Base-by-base conservation (phyloP, 306 rosid genomes). In the Dalbergia oliveri region DNA sequence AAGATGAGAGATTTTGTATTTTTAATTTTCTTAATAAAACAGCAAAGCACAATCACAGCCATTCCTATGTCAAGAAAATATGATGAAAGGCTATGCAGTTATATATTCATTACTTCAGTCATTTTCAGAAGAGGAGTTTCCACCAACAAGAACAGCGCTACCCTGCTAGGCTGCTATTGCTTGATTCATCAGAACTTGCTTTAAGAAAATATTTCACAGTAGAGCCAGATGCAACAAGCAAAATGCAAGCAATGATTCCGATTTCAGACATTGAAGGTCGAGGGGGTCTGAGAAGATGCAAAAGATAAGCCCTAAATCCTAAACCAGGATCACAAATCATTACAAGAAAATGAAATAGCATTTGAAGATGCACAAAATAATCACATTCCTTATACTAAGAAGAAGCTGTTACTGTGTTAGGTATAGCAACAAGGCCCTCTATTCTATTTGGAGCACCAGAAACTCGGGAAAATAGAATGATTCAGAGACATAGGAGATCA, bases 401-500 rank as follows among this genome's bases (percentile, higher is more conserved):
- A 2, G 31, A 26, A 26, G 31, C 31, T 26, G 31, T 2, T 26
- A 26, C 31, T 26, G 1, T 26, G 31, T 26, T 26, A 26, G 31
- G 31, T 26, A 26, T 26, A 26, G 31, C 31, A 26, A 26, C 1
- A 26, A 26, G 31, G 31, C 31, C 31, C 31, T 26, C 31, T 26
- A 26, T 26, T 26, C 31, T 1, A 26, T 26, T 26, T 26, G 31
- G 31, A 26, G 31, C 31, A 13, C 4, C 31, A 69, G 14, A 12
- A 76, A 11, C 35, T 59, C 0, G 14, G 11, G 33, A 73, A 44
- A 43, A 49, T 6, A 66, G 39, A 75, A 57, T 31, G 21, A 63
- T 26, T 45, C 3, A 35, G 7, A 71, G 56, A 10, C 12, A 75
- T 18, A 47, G 71, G 51, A 44, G 33, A 85, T 39, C 62, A 91